Evolutionary conservation across 1,284 basidiomycete genomes (phyloP), one percentile per base, ranked within the genome.

Genomic region (Mycena citricolor): DNA sequence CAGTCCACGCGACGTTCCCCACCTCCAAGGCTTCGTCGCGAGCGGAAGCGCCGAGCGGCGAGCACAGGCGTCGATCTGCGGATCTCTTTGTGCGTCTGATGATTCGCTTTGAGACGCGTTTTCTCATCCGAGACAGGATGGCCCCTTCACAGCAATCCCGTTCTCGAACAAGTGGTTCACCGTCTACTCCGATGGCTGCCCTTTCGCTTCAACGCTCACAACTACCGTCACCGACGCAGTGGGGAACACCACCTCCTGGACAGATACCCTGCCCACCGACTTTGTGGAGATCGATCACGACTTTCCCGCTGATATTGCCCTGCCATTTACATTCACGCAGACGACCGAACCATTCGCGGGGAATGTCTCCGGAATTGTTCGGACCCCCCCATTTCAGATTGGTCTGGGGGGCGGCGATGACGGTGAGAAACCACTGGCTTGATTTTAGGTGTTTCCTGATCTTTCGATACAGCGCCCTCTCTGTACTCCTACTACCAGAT

Each of bases 101-200:
- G 20, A 16, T 19, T 32, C 8, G 10, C 14, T 16, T 14, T 32
- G 10, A 29, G 10, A n/a, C 26, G 26, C 26, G n/a, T 32, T 7
- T 14, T n/a, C 31, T 32, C 31, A 10, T 32, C 10, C 31, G 14
- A 32, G 20, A n/a, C n/a, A n/a, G n/a, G n/a, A n/a, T n/a, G n/a
- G n/a, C n/a, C n/a, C n/a, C 8, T 32, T 32, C 14, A 14, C 10
- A 8, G 31, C 31, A 10, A 36, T 51, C 49, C 33, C 45, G 37
- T 13, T 49, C 49, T 44, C 49, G 48, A 14, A 41, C 40, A 19
- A 54, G 32, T 24, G 51, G 49, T 26, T 54, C 52, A 26, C 49
- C 51, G 19, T 54, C 49, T 28, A 51, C 52, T 32, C 52, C 21
- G 1, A 47, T 37, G 31, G 45, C 42, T 32, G 31, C 14, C 11